Base-by-base conservation (phyloP, 2,329 filamentous ascomycete genomes). In the Sclerotinia spermophila region DNA sequence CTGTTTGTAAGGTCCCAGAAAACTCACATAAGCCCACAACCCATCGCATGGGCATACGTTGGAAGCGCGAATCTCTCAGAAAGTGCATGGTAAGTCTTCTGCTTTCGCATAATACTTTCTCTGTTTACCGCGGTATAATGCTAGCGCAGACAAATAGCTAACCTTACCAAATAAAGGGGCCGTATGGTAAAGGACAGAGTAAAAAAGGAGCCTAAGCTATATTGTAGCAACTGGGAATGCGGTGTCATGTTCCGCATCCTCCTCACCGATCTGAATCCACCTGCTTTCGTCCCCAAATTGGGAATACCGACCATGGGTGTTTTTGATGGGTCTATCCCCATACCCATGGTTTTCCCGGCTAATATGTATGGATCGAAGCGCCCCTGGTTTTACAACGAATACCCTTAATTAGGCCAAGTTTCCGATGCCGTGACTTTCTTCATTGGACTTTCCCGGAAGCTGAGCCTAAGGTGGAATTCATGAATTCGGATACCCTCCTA, bases 191-290 rank as follows among this genome's bases (percentile, higher is more conserved):
- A 89, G 77, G 90, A 96, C 76, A 88, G 86, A 75, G 81, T 79
- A 11, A 90, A 87, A 3, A 90, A 90, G 72, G 81, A 86, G 72
- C 87, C 89, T 19, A 97, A 93, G 80, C 84, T 98, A 73, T 94
- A 87, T 73, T 94, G 92, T 80, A 89, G 92, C 69, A 99, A 98
- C 80, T 98, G 95, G 94, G 96, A 98, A 81, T 97, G 94, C 78
- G 96, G 96, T 48, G 92, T 99, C 1, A 76, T 98, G 35, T 79
- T 97, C 55, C 89, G 72, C 74, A n/a, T 69, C 8, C 53, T 45
- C 44, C 40, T 56, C 11, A 62, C 68, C 30, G 38, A 53, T 27
- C 17, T 55, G 42, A 68, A 62, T 42, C 21, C 51, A 21, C 40
- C 42, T 38, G 55, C 58, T 59, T 48, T 65, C 19, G 59, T 70